Percentiles rank a stretch among this genome's conserved stretches.
These are phyloP conservation scores for Mycena albidolilacea DNA, from an alignment of 768 basidiomycete species.

Conservation along the genomic window DNA sequence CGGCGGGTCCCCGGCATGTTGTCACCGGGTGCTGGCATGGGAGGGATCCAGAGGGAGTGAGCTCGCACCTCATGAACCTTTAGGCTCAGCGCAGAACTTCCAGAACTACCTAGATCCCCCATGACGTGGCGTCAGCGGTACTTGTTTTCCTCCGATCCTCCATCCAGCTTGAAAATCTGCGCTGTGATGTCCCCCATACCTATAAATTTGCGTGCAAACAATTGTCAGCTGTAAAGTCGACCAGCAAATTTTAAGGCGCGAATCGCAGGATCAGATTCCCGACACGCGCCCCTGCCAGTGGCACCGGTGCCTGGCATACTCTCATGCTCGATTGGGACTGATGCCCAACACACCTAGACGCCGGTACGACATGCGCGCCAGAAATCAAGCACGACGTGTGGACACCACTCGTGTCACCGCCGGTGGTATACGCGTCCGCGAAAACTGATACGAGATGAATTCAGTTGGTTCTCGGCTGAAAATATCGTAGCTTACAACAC, in stretches of 20 bases:
- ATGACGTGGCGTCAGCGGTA: slow-evolving; percentile 1
- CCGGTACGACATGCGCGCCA: background rate
- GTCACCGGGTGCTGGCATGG: background rate
- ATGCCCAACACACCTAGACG: background rate
- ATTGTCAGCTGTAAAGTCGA: background rate
- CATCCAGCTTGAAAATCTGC: background rate
- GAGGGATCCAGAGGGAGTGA: background rate
- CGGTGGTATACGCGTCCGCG: background rate
- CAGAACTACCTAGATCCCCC: background rate
- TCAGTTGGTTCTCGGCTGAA: background rate
- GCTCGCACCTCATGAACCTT: background rate
- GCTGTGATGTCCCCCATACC: background rate
- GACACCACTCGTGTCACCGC: background rate
- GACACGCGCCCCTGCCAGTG: background rate
- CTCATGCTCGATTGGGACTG: slow-evolving; percentile 3
- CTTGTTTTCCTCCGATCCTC: slow-evolving; percentile 1
- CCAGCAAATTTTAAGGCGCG: background rate
- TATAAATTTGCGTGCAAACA: too few species aligned
- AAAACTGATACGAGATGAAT: background rate
- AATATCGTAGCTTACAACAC: too few species aligned
- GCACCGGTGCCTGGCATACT: background rate
- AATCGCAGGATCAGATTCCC: background rate
- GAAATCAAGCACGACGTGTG: background rate
- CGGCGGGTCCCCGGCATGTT: background rate
- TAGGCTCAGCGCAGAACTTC: background rate